phyloP scores from a whole-genome alignment of 176 grass and related monocot species.

The Triticum urartu region DNA sequence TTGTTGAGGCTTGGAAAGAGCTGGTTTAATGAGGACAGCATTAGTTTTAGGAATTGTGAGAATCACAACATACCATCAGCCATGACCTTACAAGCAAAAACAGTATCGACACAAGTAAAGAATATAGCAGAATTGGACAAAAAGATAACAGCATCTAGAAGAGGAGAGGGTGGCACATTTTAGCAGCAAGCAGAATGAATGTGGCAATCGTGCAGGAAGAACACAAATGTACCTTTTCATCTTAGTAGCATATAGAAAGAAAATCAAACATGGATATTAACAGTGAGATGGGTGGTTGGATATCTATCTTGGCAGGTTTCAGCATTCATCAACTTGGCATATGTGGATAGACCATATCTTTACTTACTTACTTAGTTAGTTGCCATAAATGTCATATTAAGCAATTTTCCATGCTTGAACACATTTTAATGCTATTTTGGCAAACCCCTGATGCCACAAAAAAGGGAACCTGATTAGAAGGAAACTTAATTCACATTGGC shows the following conservation, averaged over 20 bases:
- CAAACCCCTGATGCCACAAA: neutral
- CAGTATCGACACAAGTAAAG: neutral
- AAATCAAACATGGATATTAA: conserved; percentile 21
- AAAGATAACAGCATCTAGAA: neutral
- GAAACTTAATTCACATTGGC: conserved; percentile 19
- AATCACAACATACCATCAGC: neutral
- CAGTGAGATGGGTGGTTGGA: neutral
- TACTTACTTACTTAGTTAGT: neutral
- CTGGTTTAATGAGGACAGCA: conserved; percentile 44
- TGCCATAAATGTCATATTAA: neutral
- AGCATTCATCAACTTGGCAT: conserved; percentile 2
- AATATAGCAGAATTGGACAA: conserved; percentile 1
- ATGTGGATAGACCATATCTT: neutral
- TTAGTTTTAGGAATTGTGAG: conserved; percentile 18
- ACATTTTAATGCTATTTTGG: conserved; percentile 1
- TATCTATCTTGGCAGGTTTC: conserved; percentile 4
- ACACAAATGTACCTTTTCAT: neutral
- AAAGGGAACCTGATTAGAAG: neutral
- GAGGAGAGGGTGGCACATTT: neutral
- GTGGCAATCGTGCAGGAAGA: neutral
- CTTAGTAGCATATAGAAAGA: conserved; percentile 13
- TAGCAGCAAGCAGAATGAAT: conserved; percentile 1
- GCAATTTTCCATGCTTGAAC: conserved; percentile 1
- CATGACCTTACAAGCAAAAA: neutral
- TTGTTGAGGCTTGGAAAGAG: conserved; percentile 89